Base-by-base conservation (phyloP, 768 basidiomycete species). In the Panaeolus papilionaceus region DNA sequence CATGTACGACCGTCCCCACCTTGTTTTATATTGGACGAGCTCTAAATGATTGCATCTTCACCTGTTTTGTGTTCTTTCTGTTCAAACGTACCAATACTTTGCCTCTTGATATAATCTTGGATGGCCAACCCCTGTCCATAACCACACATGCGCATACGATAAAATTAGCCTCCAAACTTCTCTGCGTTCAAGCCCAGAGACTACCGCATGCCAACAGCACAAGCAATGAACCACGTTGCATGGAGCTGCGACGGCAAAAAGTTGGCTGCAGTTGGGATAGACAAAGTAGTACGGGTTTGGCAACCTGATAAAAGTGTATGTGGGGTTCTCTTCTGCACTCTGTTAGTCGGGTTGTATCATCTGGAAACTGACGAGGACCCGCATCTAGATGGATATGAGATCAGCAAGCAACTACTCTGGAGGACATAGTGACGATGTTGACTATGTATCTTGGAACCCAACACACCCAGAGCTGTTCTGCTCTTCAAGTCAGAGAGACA, bases 211-310 rank as follows among this genome's bases (percentile, higher is more conserved):
- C 80, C 88, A 4, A 89, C 86, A 61, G 76, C 86, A 18, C 89
- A 91, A 71, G 78, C 84, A 0, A 91, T 93, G 82, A 91, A 83
- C 54, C 91, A 92, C 74, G 88, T 94, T 64, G 90, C 92, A 0
- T 95, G 92, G 92, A 94, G 83, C 71, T 93, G 92, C 72, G 93
- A 94, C 73, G 93, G 93, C 18, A 89, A 89, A 80, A 90, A 90
- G 66, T 81, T 94, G 14, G 91, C 91, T 1, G 92, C 88, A n/a
- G 92, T 92, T 8, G 93, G 93, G 3, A 88, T 93, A 51, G 93
- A 95, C 80, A 93, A 91, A 73, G 78, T 81, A n/a, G 88, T 88
- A 11, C 81, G 93, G 70, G 77, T 94, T n/a, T 94, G 92, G 91
- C 78, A 81, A 63, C 92, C 92, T 4, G 92, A 94, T 68, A 90